Percentiles rank a stretch among this genome's conserved stretches.
These are phyloP conservation scores for Physcia stellaris DNA, from an alignment of 495 filamentous ascomycete species.

Conservation along the genomic window DNA sequence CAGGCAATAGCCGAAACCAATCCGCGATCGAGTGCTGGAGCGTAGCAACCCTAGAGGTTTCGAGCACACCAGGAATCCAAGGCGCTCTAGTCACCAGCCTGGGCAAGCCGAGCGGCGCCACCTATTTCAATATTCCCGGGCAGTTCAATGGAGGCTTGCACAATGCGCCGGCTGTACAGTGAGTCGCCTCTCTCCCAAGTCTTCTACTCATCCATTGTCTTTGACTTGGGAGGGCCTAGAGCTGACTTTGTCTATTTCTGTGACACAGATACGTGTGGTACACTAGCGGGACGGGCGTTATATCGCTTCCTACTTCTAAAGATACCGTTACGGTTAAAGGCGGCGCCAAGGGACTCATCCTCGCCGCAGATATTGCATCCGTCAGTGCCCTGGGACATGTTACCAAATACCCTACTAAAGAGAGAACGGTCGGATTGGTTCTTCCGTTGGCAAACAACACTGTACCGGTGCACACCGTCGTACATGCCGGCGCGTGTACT, in stretches of 20 bases:
- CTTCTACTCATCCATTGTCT: neutral
- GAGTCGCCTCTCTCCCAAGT: slow-evolving; percentile 13
- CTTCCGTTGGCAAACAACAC: slow-evolving; percentile 25
- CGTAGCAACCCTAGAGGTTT: slow-evolving; percentile 24
- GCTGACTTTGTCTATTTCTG: slow-evolving; percentile 1
- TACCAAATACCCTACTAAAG: slow-evolving; percentile 31
- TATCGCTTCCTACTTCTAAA: slow-evolving; percentile 33
- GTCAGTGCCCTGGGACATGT: slow-evolving; percentile 34
- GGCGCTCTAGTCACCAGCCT: slow-evolving; percentile 25
- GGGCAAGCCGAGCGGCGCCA: slow-evolving; percentile 21
- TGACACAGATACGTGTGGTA: slow-evolving; percentile 40
- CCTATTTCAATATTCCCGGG: slow-evolving; percentile 29
- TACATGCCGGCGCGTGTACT: slow-evolving; percentile 27
- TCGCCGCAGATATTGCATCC: slow-evolving; percentile 33
- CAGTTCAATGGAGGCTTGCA: slow-evolving; percentile 37
- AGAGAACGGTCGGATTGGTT: slow-evolving; percentile 26
- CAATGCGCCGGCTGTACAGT: slow-evolving; percentile 38
- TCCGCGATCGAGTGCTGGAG: slow-evolving; percentile 45
- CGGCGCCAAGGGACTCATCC: slow-evolving; percentile 32
- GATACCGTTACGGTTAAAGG: slow-evolving; percentile 27
- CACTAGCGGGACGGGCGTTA: slow-evolving; percentile 33
- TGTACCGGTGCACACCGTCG: slow-evolving; percentile 29
- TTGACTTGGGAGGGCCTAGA: neutral
- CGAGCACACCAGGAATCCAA: slow-evolving; percentile 27
- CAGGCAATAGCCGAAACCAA: slow-evolving; percentile 20